Evolutionary conservation across 2,329 filamentous ascomycete genomes (phyloP), one percentile per base, ranked within the genome.

Genomic region (Exophiala calicioides): DNA sequence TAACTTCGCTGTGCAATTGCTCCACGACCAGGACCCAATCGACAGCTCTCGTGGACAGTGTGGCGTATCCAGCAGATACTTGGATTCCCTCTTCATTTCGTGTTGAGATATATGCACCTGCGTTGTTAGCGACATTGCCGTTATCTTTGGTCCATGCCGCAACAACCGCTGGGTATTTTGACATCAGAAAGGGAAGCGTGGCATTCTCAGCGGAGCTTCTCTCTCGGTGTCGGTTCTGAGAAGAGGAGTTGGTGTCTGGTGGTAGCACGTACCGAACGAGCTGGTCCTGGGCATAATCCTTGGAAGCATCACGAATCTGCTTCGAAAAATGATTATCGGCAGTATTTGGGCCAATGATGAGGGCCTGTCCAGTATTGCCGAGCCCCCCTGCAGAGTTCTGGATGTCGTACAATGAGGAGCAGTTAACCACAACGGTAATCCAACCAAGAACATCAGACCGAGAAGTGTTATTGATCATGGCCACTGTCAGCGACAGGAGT

Each of bases 21-120:
- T 95, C 90, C 1, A 95, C 79, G 2, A 95, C 60, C 3, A 96
- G 71, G 4, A 87, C 82, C 90, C 90, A 96, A 60, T 91, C 81
- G 5, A 87, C 87, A 41, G 94, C 68, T 0, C 69, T 63, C 4
- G 77, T 88, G 42, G 79, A 75, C 0, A 86, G 81, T 8, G 85
- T 75, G 5, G 88, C 87, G 60, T 83, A 91, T 16, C 90, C 90
- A n/a, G 90, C 84, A 8, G 88, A 85, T 1, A 96, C 88, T 3
- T 68, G 63, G 7, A 77, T 65, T 0, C 78, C 78, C 53, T 88
- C 74, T 59, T 95, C 89, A 57, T 95, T 94, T 6, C 65, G 73
- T 0, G 87, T 86, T 4, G 80, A 79, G 10, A 95, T 72, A 1
- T 77, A 64, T 51, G 82, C 82, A 12, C 84, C 86, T 3, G 87